Percentiles rank a stretch among this genome's conserved stretches.
These are phyloP conservation scores for Brettanomyces anomalus DNA, from an alignment of 805 yeast species.

Conservation along the genomic window DNA sequence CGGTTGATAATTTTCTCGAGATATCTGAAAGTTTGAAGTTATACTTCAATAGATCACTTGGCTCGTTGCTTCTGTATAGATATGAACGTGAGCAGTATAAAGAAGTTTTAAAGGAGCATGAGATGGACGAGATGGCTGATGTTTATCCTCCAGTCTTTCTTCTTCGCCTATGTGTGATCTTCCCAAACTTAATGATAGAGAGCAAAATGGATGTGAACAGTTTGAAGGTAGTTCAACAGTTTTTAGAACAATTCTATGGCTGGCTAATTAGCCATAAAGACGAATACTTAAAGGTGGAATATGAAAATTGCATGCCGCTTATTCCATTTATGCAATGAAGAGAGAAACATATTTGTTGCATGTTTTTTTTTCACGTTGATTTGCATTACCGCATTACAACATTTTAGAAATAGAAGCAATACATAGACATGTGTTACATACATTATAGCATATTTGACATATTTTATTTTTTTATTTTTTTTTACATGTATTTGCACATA, in stretches of 20 bases:
- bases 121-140: constrained; percentile 22
- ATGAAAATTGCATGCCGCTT: constrained; percentile 41
- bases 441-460: no score
- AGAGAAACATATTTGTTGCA: no score
- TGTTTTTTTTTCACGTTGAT: no score
- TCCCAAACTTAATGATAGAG: constrained; percentile 78
- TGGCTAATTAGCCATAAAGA: constrained; percentile 40
- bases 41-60: constrained; percentile 69
- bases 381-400: no score
- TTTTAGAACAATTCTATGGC: constrained; percentile 44
- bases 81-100: constrained; percentile 71
- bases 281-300: constrained; percentile 29
- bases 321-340: constrained; percentile 10
- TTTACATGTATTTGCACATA: not conserved
- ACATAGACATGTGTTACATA: no score
- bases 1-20: constrained; percentile 49
- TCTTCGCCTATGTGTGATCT: constrained; percentile 60
- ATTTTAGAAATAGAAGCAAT: no score
- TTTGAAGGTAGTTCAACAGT: constrained; percentile 42
- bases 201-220: constrained; percentile 78
- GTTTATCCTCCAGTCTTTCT: constrained; percentile 80
- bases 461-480: no score
- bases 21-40: constrained; percentile 58
- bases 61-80: constrained; percentile 60
- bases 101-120: constrained; percentile 30